Conservation (phyloP, 2,329 filamentous ascomycete species). For the Beauveria bassiana region DNA sequence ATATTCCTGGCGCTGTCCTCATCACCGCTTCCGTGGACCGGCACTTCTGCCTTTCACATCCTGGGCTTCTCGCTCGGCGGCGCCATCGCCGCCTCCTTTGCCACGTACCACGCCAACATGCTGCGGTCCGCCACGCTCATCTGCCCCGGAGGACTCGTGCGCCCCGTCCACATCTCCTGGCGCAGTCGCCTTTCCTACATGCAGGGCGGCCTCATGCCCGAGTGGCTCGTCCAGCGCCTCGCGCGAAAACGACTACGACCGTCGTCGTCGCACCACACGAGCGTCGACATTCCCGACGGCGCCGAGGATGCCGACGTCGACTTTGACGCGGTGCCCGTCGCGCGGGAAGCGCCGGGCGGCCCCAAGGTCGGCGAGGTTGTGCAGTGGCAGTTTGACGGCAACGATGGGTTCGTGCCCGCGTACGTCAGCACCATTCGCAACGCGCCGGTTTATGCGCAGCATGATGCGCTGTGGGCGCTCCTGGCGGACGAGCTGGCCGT, state of each 20-base stretch:
- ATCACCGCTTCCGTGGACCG: constrained; percentile 49
- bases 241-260: constrained; percentile 43
- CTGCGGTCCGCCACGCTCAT: constrained; percentile 58
- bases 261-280: constrained; percentile 26
- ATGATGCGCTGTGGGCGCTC: constrained; percentile 48
- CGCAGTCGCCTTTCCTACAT: constrained; percentile 57
- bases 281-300: constrained; percentile 30
- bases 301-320: constrained; percentile 30
- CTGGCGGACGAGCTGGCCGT: constrained; percentile 42
- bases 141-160: constrained; percentile 61
- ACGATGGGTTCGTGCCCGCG: constrained; percentile 59
- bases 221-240: constrained; percentile 45
- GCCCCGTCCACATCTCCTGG: constrained; percentile 53
- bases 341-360: constrained; percentile 41
- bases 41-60: constrained; percentile 54
- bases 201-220: constrained; percentile 47
- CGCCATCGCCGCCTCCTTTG: constrained; percentile 62
- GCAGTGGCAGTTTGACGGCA: constrained; percentile 59
- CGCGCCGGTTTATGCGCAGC: constrained; percentile 59
- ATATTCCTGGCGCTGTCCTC: constrained; percentile 59
- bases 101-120: constrained; percentile 57
- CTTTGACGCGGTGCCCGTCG: constrained; percentile 43
- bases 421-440: constrained; percentile 65
- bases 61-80: constrained; percentile 78
- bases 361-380: constrained; percentile 54